Evolutionary conservation across 345 rosid genomes (phyloP).

Genomic region (Boechera stricta): DNA sequence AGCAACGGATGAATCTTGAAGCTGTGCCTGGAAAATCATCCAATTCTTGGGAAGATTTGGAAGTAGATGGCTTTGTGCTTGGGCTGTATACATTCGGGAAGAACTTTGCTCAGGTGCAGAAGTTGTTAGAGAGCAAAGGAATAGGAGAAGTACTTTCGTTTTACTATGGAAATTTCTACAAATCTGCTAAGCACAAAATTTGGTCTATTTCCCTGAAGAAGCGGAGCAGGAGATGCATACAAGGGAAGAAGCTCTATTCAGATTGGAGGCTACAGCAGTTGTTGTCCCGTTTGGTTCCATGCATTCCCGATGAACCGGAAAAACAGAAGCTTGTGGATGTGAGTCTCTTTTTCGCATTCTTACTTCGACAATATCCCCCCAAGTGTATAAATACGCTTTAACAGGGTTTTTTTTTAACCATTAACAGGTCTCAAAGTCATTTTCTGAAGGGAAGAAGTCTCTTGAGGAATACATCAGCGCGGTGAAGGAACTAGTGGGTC

Average conservation of each 20-base stretch:
- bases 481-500: constrained; percentile 56
- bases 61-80: constrained; percentile 57
- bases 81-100: constrained; percentile 64
- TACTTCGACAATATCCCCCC: neutral
- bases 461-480: constrained; percentile 52
- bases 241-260: constrained; percentile 61
- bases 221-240: constrained; percentile 49
- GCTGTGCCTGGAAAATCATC: constrained; percentile 47
- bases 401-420: neutral
- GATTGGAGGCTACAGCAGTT: constrained; percentile 70
- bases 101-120: constrained; percentile 50
- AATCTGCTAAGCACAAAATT: constrained; percentile 49
- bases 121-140: constrained; percentile 52
- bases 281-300: constrained; percentile 60
- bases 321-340: constrained; percentile 38
- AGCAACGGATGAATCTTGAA: constrained; percentile 38
- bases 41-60: constrained; percentile 53
- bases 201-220: constrained; percentile 59
- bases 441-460: constrained; percentile 57
- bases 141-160: constrained; percentile 58
- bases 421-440: constrained; percentile 61
- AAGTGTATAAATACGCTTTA: neutral
- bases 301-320: constrained; percentile 43
- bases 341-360: constrained; percentile 25
- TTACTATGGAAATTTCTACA: constrained; percentile 66